Base-by-base conservation (phyloP, 148 eudicot species). In the Rhododendron williamsianum region DNA sequence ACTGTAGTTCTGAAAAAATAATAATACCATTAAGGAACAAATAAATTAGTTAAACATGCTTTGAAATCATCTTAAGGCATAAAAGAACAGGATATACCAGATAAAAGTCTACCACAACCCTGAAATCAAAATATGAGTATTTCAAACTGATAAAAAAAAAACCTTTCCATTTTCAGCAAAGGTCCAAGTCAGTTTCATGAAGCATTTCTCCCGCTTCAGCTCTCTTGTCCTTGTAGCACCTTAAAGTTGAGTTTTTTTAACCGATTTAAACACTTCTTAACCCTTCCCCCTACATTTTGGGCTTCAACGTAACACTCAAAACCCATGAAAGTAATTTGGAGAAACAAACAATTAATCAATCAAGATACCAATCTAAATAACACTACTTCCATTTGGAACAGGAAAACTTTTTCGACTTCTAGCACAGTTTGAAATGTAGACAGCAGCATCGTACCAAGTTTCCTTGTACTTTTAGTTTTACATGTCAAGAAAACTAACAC, bases 1-100 rank as follows among this genome's bases (percentile, higher is more conserved):
- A 63, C 80, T 89, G 87, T 93, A 97, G 85, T 95, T 97, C 99
- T 97, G 94, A 80, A 89, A 87, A 74, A 43, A 88, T 35, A 71
- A 73, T 80, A 69, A 36, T 81, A 58, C 51, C 78, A 81, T 52
- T 67, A 83, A 87, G 83, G 73, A 78, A 82, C 23, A 71, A 21
- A 76, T 16, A 16, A 16, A 74, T 19, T 12, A 78, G 76, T 54
- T 30, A 19, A 35, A 43, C 65, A 35, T 9, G 35, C 56, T 76
- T 19, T 77, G 74, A 9, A 83, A 19, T 60, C 10, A 65, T 21
- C 82, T 82, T 27, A 86, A 63, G 77, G 33, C 45, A 58, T 82
- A 38, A 10, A 58, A 82, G 41, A 36, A 54, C 27, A 7, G 65
- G 63, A 74, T 30, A 25, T 9, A 33, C 49, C 35, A 25, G 41